phyloP scores from a whole-genome alignment of 257 asterid species.

The Przewalskia tangutica region DNA sequence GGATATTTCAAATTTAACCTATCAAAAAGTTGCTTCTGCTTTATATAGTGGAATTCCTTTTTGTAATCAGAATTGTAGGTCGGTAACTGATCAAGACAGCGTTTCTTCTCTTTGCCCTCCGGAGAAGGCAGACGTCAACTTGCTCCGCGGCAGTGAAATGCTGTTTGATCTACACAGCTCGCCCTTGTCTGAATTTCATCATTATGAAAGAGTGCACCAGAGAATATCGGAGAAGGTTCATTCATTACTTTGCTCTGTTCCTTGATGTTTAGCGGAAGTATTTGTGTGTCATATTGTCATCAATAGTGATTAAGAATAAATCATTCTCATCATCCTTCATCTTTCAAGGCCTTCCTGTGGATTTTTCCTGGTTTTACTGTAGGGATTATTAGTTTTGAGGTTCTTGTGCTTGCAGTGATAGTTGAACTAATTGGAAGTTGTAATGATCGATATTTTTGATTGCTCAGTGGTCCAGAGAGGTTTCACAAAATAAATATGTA shows the following conservation, averaged over 20 bases:
- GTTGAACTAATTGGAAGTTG: neutral
- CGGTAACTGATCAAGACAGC: constrained; percentile 27
- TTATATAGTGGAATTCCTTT: constrained; percentile 4
- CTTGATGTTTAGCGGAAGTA: neutral
- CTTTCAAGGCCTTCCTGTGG: neutral
- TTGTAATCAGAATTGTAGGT: constrained; percentile 53
- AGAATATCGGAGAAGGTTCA: constrained; percentile 49
- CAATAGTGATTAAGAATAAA: neutral
- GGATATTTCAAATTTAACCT: neutral
- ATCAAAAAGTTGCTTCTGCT: constrained; percentile 8
- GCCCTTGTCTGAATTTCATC: constrained; percentile 60
- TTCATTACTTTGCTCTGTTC: constrained; percentile 10
- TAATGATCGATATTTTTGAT: neutral
- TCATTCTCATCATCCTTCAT: neutral
- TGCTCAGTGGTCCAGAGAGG: neutral
- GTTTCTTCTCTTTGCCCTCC: constrained; percentile 19
- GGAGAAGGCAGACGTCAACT: constrained; percentile 37
- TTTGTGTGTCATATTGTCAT: neutral
- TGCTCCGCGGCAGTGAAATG: constrained; percentile 23
- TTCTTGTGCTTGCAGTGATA: neutral
- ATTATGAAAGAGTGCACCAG: constrained; percentile 57
- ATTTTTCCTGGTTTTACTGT: neutral
- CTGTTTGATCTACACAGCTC: constrained; percentile 43
- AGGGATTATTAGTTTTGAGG: neutral
- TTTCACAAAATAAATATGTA: neutral